These are phyloP conservation scores for Antarctomyces pellizariae DNA, from an alignment of 495 filamentous ascomycete genomes.

Conservation along the genomic window DNA sequence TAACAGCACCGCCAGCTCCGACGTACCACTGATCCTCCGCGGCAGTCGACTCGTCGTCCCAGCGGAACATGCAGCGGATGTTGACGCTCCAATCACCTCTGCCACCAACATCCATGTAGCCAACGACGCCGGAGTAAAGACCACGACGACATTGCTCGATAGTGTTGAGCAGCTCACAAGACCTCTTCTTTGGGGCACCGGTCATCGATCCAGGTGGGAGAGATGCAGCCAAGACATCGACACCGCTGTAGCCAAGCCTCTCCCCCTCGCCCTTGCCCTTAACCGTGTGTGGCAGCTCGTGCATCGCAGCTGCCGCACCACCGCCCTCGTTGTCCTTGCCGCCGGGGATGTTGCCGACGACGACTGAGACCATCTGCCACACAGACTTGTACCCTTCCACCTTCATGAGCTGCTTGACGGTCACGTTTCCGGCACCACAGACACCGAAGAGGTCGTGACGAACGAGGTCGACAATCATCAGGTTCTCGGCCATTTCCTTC, in stretches of 20 bases:
- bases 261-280: slow-evolving; percentile 6
- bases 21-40: slow-evolving; percentile 36
- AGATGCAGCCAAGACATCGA: slow-evolving; percentile 53
- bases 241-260: slow-evolving; percentile 23
- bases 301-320: slow-evolving; percentile 16
- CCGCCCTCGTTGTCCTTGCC: slow-evolving; percentile 9
- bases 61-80: slow-evolving; percentile 56
- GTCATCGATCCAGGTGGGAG: slow-evolving; percentile 90
- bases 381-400: slow-evolving; percentile 82
- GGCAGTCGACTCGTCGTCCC: slow-evolving; percentile 24
- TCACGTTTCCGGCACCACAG: slow-evolving; percentile 44
- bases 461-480: slow-evolving; percentile 95
- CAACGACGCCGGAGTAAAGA: slow-evolving; percentile 72
- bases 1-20: slow-evolving; percentile 77
- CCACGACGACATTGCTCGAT: slow-evolving; percentile 56
- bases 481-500: slow-evolving; percentile 87
- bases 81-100: slow-evolving; percentile 72
- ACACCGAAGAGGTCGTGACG: slow-evolving; percentile 76
- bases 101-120: slow-evolving; percentile 71
- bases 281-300: slow-evolving; percentile 10
- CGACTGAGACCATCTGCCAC: slow-evolving; percentile 72
- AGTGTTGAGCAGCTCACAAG: slow-evolving; percentile 50
- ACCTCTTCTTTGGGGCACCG: slow-evolving; percentile 77
- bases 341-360: slow-evolving; percentile 40
- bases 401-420: slow-evolving; percentile 40